phyloP scores from a whole-genome alignment of 106 monocot species.

The Alisma plantagoaquatica region DNA sequence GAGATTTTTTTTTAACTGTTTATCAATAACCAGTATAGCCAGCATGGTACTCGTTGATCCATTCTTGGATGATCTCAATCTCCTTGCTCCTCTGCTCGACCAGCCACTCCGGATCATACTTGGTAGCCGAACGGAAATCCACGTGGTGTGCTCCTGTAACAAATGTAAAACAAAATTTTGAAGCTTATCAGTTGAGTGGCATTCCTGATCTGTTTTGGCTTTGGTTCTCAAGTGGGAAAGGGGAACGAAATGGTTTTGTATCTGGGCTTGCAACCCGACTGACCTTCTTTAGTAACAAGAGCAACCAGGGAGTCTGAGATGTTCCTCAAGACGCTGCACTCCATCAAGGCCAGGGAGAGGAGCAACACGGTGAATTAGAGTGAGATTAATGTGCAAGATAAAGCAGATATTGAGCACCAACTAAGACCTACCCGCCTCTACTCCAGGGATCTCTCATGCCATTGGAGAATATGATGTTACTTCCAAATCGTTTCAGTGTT shows the following conservation, averaged over 20 bases:
- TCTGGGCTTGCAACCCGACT: too few species aligned
- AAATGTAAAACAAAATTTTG: neutral
- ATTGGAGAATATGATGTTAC: conserved; percentile 94
- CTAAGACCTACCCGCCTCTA: conserved; percentile 67
- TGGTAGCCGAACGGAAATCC: conserved; percentile 57
- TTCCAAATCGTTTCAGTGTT: conserved; percentile 79
- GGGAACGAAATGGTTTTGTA: neutral
- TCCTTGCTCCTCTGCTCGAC: conserved; percentile 50
- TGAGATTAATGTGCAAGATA: neutral
- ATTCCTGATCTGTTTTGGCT: too few species aligned
- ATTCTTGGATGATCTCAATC: conserved; percentile 38
- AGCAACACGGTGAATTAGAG: neutral
- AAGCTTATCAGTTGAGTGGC: neutral
- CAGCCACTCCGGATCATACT: conserved; percentile 69
- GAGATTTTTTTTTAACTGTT: too few species aligned
- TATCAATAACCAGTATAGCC: too few species aligned
- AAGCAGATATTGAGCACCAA: neutral
- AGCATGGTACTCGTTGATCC: conserved; percentile 48
- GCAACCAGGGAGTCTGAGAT: conserved; percentile 80
- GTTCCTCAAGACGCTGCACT: conserved; percentile 62
- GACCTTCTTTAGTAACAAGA: conserved; percentile 84
- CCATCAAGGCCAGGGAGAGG: neutral
- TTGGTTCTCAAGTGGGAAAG: too few species aligned
- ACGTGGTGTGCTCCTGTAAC: conserved; percentile 69
- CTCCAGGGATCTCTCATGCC: conserved; percentile 98